Percentiles rank a stretch among this genome's conserved stretches.
Conservation (phyloP, 768 basidiomycete genomes). For the Lactarius sp. region DNA sequence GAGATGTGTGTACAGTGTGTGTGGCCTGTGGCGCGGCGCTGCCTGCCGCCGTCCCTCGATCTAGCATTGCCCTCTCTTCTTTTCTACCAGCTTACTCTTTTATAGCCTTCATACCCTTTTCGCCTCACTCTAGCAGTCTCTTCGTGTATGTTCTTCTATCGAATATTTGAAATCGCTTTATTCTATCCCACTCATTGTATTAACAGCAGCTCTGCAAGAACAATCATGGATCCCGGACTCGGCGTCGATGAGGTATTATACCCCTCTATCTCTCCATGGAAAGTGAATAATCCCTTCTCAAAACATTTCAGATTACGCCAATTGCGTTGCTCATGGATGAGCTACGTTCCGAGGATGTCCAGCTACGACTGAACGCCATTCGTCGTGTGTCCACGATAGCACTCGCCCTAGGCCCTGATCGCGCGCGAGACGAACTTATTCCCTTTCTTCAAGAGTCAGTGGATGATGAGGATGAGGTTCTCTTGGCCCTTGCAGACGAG, state of each 20-base stretch:
- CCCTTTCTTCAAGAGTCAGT: slow-evolving; percentile 98
- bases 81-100: slow-evolving; percentile 1
- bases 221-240: slow-evolving; percentile 41
- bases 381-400: slow-evolving; percentile 98
- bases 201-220: neutral
- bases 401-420: slow-evolving; percentile 90
- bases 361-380: slow-evolving; percentile 92
- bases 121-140: neutral
- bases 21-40: slow-evolving; percentile 12
- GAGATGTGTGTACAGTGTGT: no score
- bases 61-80: slow-evolving; percentile 2
- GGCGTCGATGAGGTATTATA: slow-evolving; percentile 61
- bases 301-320: slow-evolving; percentile 64
- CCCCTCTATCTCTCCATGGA: slow-evolving; percentile 10
- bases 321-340: slow-evolving; percentile 98
- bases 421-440: slow-evolving; percentile 91
- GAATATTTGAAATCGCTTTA: neutral
- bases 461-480: slow-evolving; percentile 98
- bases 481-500: slow-evolving; percentile 93
- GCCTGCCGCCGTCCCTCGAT: slow-evolving; percentile 9
- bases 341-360: slow-evolving; percentile 94
- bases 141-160: slow-evolving; percentile 1
- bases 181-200: neutral
- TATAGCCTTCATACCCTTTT: slow-evolving; percentile 12
- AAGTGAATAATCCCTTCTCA: neutral